Conservation (phyloP, 208 protist species). For the Leptomonas pyrrhocoris region DNA sequence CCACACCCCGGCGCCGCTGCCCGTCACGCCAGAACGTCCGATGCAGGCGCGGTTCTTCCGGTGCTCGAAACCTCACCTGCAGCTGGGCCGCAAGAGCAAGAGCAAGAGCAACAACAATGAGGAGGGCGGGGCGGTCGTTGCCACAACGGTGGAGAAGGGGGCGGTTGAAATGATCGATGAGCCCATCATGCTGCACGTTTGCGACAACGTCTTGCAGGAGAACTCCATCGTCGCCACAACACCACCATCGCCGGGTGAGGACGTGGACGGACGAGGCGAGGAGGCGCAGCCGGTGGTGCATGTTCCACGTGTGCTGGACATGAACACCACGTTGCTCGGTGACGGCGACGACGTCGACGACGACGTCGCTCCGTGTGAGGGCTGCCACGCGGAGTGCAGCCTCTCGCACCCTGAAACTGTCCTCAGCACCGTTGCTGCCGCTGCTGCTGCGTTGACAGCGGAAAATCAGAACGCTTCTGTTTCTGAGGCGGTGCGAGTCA, state of each 20-base stretch:
- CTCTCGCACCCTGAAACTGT: not conserved
- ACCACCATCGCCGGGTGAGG: not conserved
- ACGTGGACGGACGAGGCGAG: not conserved
- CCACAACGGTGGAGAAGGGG: not conserved
- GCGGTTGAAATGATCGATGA: not conserved
- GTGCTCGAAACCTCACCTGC: conserved; percentile 3
- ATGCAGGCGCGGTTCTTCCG: conserved; percentile 17
- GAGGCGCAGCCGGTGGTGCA: not conserved
- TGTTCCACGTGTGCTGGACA: not conserved
- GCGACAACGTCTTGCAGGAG: not conserved
- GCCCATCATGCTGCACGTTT: not conserved
- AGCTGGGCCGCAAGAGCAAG: not conserved
- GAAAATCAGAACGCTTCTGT: too few relatives aligned
- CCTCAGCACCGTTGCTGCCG: too few relatives aligned
- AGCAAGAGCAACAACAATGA: not conserved
- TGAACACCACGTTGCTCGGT: not conserved
- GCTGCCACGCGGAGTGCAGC: not conserved
- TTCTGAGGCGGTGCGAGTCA: too few relatives aligned
- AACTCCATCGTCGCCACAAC: not conserved
- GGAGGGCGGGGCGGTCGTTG: not conserved
- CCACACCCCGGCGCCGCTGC: conserved; percentile 1
- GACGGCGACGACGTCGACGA: not conserved
- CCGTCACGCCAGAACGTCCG: conserved; percentile 18
- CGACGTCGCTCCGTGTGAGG: not conserved
- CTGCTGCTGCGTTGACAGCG: too few relatives aligned